These are phyloP conservation scores for Lophiotrema nucula DNA, from an alignment of 495 filamentous ascomycete species.

Conservation along the genomic window DNA sequence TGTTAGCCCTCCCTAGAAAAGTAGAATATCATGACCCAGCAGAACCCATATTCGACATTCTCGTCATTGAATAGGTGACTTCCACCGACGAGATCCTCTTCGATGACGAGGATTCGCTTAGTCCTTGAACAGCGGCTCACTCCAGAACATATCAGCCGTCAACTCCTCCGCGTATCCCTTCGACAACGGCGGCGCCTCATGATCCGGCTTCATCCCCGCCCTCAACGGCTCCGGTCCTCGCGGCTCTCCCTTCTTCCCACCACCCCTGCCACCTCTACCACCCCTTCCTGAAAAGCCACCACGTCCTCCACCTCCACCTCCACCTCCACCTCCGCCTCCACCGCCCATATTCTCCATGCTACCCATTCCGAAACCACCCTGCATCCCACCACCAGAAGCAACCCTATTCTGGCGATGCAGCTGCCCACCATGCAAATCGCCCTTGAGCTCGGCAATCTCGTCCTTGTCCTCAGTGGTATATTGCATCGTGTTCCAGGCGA, in stretches of 20 bases:
- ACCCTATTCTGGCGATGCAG: constrained; percentile 20
- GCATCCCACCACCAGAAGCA: not conserved
- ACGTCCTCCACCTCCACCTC: not conserved
- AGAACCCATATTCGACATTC: no score
- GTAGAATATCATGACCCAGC: no score
- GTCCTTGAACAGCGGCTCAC: not conserved
- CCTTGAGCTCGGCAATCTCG: constrained; percentile 15
- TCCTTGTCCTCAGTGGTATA: constrained; percentile 5
- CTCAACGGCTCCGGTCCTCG: not conserved
- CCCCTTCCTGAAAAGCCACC: not conserved
- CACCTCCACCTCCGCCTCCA: not conserved
- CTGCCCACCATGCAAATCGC: constrained; percentile 22
- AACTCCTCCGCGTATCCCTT: constrained; percentile 20
- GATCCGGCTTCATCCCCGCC: constrained; percentile 1
- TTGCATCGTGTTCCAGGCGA: constrained; percentile 12
- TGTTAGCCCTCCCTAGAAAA: no score
- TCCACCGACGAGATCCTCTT: no score
- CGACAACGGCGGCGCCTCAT: constrained; percentile 9
- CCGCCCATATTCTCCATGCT: not conserved
- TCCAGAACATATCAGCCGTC: constrained; percentile 12
- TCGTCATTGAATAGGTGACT: no score
- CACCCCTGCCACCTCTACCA: not conserved
- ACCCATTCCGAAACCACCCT: not conserved
- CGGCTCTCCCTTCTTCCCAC: not conserved
- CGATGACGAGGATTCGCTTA: no score